A percentile compares a stretch with the other conserved stretches of the same genome.
These are phyloP conservation scores for Colletotrichum simmondsii DNA, from an alignment of 2,329 filamentous ascomycete species.

Conservation along the genomic window DNA sequence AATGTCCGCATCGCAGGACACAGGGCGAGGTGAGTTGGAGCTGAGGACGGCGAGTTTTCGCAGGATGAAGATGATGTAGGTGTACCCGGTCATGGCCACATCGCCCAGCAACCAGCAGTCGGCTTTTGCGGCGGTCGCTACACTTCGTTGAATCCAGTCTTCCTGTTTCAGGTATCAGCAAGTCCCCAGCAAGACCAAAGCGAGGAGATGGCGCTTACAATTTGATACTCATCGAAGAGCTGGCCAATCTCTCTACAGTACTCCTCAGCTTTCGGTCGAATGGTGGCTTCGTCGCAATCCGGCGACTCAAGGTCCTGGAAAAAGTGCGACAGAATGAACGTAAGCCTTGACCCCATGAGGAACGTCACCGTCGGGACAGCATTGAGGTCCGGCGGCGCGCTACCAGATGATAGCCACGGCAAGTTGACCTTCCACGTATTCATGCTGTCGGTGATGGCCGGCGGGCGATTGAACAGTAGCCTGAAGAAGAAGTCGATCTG, in stretches of 20 bases:
- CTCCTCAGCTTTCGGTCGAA: conserved; percentile 40
- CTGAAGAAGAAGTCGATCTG: conserved; percentile 46
- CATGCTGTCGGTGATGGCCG: conserved; percentile 38
- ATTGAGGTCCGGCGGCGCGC: conserved; percentile 32
- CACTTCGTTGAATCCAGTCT: conserved; percentile 38
- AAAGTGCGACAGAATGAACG: conserved; percentile 43
- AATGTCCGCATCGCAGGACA: conserved; percentile 41
- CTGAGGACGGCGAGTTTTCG: conserved; percentile 37
- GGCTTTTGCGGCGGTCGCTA: conserved; percentile 36
- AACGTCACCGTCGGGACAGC: conserved; percentile 41
- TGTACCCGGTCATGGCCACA: conserved; percentile 43
- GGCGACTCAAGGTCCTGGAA: conserved; percentile 34
- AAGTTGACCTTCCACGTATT: conserved; percentile 44
- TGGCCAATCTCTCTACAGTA: conserved; percentile 42
- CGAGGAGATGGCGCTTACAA: conserved; percentile 8
- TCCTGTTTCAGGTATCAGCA: conserved; percentile 28
- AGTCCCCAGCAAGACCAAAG: too few species aligned
- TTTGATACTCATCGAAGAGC: conserved; percentile 42
- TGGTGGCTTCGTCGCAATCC: conserved; percentile 32
- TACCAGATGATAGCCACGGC: conserved; percentile 41
- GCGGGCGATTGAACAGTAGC: conserved; percentile 43
- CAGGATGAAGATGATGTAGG: conserved; percentile 47
- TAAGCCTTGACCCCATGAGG: conserved; percentile 42
- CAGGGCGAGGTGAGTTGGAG: conserved; percentile 40
- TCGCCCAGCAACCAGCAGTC: conserved; percentile 41